Evolutionary conservation across 768 basidiomycete genomes (phyloP), one percentile per base, ranked within the genome.

Genomic region (Pleurotus giganteus): DNA sequence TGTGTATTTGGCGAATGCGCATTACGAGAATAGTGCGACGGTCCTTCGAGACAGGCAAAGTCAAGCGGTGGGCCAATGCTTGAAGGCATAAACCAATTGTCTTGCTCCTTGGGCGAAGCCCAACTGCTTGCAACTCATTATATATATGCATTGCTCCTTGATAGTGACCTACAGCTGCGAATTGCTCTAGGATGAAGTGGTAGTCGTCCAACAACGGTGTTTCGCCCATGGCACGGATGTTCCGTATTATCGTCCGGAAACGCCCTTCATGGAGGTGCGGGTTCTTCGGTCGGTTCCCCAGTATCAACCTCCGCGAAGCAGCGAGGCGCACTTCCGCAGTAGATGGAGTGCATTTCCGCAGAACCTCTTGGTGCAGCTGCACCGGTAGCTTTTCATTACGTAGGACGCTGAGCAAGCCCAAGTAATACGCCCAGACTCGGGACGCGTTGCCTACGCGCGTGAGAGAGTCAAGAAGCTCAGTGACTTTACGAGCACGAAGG

Each of bases 91-190:
- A 70, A 12, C 74, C 79, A 61, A 84, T 86, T 13, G 88, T 87
- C 61, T 76, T 77, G n/a, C 71, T 60, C 41, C 71, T 66, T 11
- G 85, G 88, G 27, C 61, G 58, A 28, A 83, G 57, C 36, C 79
- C 80, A 4, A 70, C 53, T 23, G 65, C 60, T 36, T 65, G 63
- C 56, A 93, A 66, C 61, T 91, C 88, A 41, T 75, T 68, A 62
- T 88, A 83, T 11, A 91, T 81, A 32, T 78, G 66, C 65, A 80
- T 73, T 24, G 79, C 76, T 8, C 86, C 88, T 19, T 72, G 62
- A 60, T 82, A 74, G 62, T 92, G 80, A n/a, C 90, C 91, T 3
- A 83, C 82, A 0, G 85, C 82, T 29, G 89, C 86, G 57, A 90
- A 90, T 57, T 90, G 88, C 57, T 81, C 77, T 47, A 94, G 66